A percentile compares a stretch with the other conserved stretches of the same genome.
Evolutionary conservation across 2,329 filamentous ascomycete species (phyloP).

Genomic region (Endoconidiophora polonica): DNA sequence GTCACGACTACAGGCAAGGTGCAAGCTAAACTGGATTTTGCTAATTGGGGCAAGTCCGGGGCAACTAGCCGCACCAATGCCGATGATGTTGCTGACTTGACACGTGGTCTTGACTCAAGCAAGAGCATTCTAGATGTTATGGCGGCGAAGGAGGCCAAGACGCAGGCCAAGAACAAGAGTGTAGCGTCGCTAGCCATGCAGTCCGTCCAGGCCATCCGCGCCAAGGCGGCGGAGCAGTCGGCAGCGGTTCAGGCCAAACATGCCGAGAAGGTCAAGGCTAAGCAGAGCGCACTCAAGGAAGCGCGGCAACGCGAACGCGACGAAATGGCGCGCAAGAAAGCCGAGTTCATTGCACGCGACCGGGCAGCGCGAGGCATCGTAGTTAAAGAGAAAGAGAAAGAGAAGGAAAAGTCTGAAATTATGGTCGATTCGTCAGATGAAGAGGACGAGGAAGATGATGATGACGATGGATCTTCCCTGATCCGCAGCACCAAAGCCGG

Average conservation of each 20-base stretch:
- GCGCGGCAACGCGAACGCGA: slow-evolving; percentile 60
- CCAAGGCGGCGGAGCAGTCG: slow-evolving; percentile 11
- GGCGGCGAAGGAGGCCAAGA: slow-evolving; percentile 23
- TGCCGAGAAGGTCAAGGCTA: slow-evolving; percentile 16
- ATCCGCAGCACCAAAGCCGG: slow-evolving; percentile 30
- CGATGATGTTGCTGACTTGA: slow-evolving; percentile 31
- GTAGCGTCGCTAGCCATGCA: slow-evolving; percentile 9
- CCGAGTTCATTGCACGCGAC: slow-evolving; percentile 52
- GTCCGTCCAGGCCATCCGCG: slow-evolving; percentile 8
- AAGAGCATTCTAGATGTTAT: slow-evolving; percentile 30
- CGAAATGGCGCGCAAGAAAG: slow-evolving; percentile 55
- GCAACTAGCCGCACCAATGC: slow-evolving; percentile 24
- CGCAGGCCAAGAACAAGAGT: slow-evolving; percentile 15
- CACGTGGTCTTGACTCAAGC: slow-evolving; percentile 29
- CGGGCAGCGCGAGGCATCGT: slow-evolving; percentile 23
- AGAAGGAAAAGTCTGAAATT: slow-evolving; percentile 38
- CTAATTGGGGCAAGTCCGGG: slow-evolving; percentile 39
- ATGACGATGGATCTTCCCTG: slow-evolving; percentile 27
- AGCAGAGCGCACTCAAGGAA: slow-evolving; percentile 37
- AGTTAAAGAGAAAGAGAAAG: slow-evolving; percentile 23
- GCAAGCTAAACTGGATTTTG: slow-evolving; percentile 38
- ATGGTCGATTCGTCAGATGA: slow-evolving; percentile 70
- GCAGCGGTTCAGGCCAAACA: slow-evolving; percentile 15
- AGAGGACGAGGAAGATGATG: slow-evolving; percentile 41
- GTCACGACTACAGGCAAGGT: slow-evolving; percentile 25